Evolutionary conservation across 2,329 filamentous ascomycete species (phyloP), one percentile per base, ranked within the genome.

Genomic region (Penicillium sp.): DNA sequence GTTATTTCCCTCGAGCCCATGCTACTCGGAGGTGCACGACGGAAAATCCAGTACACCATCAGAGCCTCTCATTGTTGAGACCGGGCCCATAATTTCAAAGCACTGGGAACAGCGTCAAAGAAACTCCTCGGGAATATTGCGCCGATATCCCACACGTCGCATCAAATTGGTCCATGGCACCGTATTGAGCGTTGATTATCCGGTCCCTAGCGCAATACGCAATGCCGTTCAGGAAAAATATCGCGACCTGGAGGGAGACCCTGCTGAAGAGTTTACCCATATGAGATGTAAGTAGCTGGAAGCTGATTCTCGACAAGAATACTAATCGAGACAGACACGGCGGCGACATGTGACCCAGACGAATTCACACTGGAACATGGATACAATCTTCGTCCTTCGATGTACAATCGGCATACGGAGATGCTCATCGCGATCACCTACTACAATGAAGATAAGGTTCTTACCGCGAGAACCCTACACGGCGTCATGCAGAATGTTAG

Each of bases 351-450:
- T 76, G 92, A 96, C 71, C 93, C 92, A 61, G 94, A 95, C 73
- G 93, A 96, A 69, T 96, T 96, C 75, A 96, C 92, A 1, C 82
- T 96, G 62, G 95, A 95, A 80, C 96, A 96, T 72, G 93, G 93
- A 66, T 96, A 96, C 81, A 95, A 96, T 79, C 82, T 96, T 72
- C 89, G 92, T 43, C 90, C 92, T 47, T 86, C 90, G 63, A 96
- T 96, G 92, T 96, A 96, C 78, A 96, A 96, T 81, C 84, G 92
- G 64, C 92, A 96, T 74, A 96, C 92, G 3, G 92, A 96, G 78
- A 79, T 96, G 63, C 82, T 96, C 60, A 96, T 96, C 72, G 92
- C 92, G 66, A 90, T 96, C 65, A 96, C 92, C 57, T 96, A 96
- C 79, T 96, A 96, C 81, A 96, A 96, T 77, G 92, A 96, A 81